Evolutionary conservation across 306 rosid species (phyloP), one percentile per base, ranked within the genome.

Genomic region (Cucumis sativus): DNA sequence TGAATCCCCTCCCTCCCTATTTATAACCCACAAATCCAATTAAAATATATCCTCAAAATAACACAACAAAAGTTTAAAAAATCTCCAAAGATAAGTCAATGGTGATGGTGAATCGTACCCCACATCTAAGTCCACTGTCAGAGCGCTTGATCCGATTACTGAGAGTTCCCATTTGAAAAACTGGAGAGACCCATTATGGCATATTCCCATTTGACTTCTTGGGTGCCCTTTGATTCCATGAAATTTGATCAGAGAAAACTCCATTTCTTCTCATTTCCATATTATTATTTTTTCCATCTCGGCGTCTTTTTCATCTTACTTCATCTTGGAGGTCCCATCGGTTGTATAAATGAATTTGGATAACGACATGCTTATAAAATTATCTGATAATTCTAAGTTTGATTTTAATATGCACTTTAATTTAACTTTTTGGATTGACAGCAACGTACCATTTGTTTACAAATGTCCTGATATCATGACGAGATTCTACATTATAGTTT

Each of bases 131-230:
- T 21, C 75, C 18, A 43, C 75, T n/a, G 1, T 20, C 20, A 41
- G 56, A 68, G 6, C 18, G n/a, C 12, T 41, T 5, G 51, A n/a
- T n/a, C 51, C 73, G 49, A 18, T 37, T n/a, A 66, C 52, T n/a
- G 45, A 35, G 37, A 14, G 70, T 16, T 33, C 70, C 16, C 23
- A 33, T 63, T 16, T 35, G 13, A 33, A 23, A 63, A 39, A n/a
- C 4, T 66, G 1, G 37, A 45, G 37, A 12, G 33, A 13, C 55
- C 55, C 75, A 43, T 21, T 30, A 6, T 35, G 56, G 75, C 75
- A 68, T 41, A 43, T 68, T 68, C 75, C 56, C n/a, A 68, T 68
- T 68, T 68, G 75, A 68, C 37, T 68, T 41, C 37, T 43, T 41
- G 54, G 74, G 21, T 21, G 74, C 55, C 52, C 10, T 5, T 5